A percentile compares a stretch with the other conserved stretches of the same genome.
Evolutionary conservation across 2,329 filamentous ascomycete species (phyloP).

Genomic region (Calonectria pseudoturangicola): DNA sequence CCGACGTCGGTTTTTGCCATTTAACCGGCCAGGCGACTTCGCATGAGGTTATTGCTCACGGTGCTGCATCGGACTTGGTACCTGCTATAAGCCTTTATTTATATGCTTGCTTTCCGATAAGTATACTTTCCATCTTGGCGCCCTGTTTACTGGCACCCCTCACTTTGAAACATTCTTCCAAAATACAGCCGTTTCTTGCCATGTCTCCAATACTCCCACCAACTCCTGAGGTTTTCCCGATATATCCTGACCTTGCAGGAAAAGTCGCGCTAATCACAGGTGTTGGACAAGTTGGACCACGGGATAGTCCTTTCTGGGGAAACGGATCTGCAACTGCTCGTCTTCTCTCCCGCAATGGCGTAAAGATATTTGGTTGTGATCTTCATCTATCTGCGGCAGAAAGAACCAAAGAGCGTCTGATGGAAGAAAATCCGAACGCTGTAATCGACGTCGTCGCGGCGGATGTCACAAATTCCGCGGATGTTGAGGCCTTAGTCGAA

Average conservation of each 20-base stretch:
- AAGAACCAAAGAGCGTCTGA: constrained; percentile 3
- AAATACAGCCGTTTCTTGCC: too few species aligned
- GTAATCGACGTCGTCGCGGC: background rate
- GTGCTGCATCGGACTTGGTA: too few species aligned
- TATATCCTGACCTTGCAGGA: background rate
- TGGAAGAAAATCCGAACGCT: background rate
- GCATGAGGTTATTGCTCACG: background rate
- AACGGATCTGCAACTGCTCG: constrained; percentile 14
- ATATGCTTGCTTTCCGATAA: background rate
- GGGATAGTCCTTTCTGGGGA: constrained; percentile 1
- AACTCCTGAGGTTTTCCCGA: background rate
- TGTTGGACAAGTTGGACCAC: constrained; percentile 7
- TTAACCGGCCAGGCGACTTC: background rate
- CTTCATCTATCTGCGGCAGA: background rate
- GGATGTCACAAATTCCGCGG: background rate
- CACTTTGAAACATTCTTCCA: background rate
- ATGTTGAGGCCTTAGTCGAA: background rate
- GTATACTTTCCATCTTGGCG: background rate
- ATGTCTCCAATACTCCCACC: background rate
- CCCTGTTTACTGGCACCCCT: too few species aligned
- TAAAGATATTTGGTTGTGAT: constrained; percentile 18
- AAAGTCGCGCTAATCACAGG: constrained; percentile 14
- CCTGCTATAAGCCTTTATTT: background rate
- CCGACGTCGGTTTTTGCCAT: background rate
- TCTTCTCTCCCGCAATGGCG: background rate